Evolutionary conservation across 2,329 filamentous ascomycete genomes (phyloP), one percentile per base, ranked within the genome.

Genomic region (Beauveria australis): DNA sequence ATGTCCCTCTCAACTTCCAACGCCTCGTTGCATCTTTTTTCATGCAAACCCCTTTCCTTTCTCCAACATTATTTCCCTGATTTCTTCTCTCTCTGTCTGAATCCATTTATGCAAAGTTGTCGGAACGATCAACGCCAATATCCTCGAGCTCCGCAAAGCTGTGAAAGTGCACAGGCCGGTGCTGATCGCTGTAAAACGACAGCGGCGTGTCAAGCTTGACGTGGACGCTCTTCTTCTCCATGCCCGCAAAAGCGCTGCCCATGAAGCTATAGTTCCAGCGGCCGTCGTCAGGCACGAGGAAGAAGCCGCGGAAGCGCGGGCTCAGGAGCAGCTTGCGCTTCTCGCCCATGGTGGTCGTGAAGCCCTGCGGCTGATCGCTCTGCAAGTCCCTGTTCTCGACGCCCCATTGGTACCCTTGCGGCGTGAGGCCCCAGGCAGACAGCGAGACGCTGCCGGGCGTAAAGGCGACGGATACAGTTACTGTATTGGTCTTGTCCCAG

Each of bases 211-310:
- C 95, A 59, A 99, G 87, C 80, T 94, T 94, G 68, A 97, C 92
- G 67, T 92, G 89, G 48, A 97, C 84, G 3, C 87, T 82, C 78
- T 91, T 91, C 86, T 97, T 97, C 78, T 96, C 92, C 65, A 96
- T 82, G 46, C 87, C 86, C 16, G 88, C 86, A 71, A 97, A 99
- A 0, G 87, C 86, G 66, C 87, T 91, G 60, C 94, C 94, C 87
- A 97, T 91, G 81, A 99, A 99, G 74, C 89, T 94, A 79, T 97
- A 99, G 76, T 99, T 99, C 94, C 94, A 99, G 63, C 89, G 82
- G 64, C 87, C 87, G 59, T 88, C 88, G 70, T 97, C 92, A 0
- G 94, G 94, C 24, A 97, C 92, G 60, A 99, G 78, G 85, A 99
- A 99, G 79, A 92, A 97, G 30, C 94, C 95, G 67, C 89, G 86